Conservation (phyloP, 371 early-diverging fungal genomes). For the Mucor ambiguus region DNA sequence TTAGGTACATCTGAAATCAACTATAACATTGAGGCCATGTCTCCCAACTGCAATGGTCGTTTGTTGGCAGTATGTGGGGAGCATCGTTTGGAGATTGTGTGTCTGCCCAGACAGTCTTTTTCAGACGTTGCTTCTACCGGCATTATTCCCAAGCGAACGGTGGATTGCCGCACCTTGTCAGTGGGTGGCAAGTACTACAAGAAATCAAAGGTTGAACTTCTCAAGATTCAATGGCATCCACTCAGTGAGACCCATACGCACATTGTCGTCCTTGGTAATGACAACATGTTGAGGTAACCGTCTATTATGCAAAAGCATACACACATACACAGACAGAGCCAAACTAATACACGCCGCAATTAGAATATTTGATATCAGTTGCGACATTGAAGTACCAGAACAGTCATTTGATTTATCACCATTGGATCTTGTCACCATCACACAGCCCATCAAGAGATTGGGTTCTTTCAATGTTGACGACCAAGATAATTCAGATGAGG, state of each 20-base stretch:
- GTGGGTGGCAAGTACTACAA: constrained; percentile 26
- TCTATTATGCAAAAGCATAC: background rate
- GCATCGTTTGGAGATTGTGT: constrained; percentile 28
- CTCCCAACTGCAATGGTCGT: constrained; percentile 33
- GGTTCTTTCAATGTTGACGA: constrained; percentile 37
- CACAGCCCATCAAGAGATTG: background rate
- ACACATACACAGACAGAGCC: background rate
- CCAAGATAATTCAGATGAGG: constrained; percentile 38
- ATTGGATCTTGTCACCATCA: constrained; percentile 4
- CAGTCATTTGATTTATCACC: constrained; percentile 49
- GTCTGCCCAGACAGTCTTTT: constrained; percentile 31
- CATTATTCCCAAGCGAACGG: constrained; percentile 11
- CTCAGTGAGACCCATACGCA: constrained; percentile 47
- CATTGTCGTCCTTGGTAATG: constrained; percentile 38
- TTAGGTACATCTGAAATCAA: constrained; percentile 43
- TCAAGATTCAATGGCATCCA: constrained; percentile 49
- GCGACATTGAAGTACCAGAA: constrained; percentile 42
- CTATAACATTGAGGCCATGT: constrained; percentile 35
- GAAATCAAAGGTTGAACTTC: constrained; percentile 14
- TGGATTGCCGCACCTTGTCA: constrained; percentile 35
- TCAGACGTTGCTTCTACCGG: constrained; percentile 5
- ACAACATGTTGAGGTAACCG: constrained; percentile 38
- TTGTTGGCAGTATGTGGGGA: constrained; percentile 39
- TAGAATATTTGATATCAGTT: constrained; percentile 48
- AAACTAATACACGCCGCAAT: background rate